Conservation (phyloP, 768 basidiomycete genomes). For the Crassisporium funariophilum region DNA sequence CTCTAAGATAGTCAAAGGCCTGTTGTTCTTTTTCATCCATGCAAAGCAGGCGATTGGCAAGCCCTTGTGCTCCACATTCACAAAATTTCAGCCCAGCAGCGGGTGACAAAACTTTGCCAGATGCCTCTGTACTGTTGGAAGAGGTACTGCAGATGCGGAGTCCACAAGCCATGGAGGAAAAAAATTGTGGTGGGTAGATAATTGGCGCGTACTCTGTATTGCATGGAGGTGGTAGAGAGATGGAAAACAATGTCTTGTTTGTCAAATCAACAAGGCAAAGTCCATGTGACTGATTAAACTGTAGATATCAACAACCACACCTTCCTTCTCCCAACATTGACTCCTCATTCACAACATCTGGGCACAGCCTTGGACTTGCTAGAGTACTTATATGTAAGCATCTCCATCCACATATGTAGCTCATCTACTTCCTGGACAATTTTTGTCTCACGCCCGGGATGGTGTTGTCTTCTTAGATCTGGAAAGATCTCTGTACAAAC, state of each 20-base stretch:
- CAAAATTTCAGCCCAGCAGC: neutral
- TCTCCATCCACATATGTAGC: neutral
- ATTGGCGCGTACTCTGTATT: neutral
- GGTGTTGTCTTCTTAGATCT: neutral
- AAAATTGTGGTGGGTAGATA: neutral
- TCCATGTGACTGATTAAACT: no score
- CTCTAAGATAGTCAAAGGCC: neutral
- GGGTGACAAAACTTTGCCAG: neutral
- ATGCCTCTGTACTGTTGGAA: neutral
- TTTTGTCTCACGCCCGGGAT: neutral
- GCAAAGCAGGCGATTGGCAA: neutral
- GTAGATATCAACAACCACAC: no score
- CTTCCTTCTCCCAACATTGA: no score
- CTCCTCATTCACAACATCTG: no score
- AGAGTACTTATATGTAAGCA: no score
- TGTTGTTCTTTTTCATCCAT: neutral
- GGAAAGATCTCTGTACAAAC: neutral
- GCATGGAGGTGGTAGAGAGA: neutral
- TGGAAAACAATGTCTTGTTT: neutral
- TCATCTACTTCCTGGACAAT: neutral
- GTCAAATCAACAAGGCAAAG: neutral
- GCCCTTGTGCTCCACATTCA: neutral
- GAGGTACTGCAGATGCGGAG: neutral
- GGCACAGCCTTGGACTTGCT: no score
- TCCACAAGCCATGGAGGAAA: neutral